A percentile compares a stretch with the other conserved stretches of the same genome.
Evolutionary conservation across 2,329 filamentous ascomycete genomes (phyloP).

Genomic region (Penicillium italicum): DNA sequence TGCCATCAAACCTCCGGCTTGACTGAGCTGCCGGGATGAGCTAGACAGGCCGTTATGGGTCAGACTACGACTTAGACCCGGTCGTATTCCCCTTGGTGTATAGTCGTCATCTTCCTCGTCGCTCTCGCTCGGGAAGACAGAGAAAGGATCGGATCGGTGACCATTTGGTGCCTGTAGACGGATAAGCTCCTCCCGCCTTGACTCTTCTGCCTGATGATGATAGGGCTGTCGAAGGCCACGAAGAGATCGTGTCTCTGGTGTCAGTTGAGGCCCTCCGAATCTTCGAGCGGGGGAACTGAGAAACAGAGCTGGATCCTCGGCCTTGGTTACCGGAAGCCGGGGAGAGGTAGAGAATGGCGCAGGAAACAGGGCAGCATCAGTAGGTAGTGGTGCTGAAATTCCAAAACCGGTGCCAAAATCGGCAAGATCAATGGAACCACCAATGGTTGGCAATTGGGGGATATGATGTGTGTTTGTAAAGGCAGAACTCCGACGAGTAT

Average conservation of each 20-base stretch:
- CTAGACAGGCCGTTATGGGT: slow-evolving; percentile 39
- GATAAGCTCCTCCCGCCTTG: slow-evolving; percentile 42
- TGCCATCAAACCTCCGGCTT: slow-evolving; percentile 31
- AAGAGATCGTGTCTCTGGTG: slow-evolving; percentile 27
- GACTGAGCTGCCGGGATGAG: slow-evolving; percentile 28
- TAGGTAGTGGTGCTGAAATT: slow-evolving; percentile 28
- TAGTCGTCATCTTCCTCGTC: slow-evolving; percentile 35
- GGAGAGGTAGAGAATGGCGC: slow-evolving; percentile 47
- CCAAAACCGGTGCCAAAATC: slow-evolving; percentile 32
- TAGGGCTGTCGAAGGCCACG: slow-evolving; percentile 43
- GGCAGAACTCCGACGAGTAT: slow-evolving; percentile 24
- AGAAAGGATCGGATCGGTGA: slow-evolving; percentile 29
- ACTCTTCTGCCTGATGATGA: slow-evolving; percentile 49
- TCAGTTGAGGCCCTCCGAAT: slow-evolving; percentile 41
- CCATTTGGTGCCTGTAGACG: slow-evolving; percentile 31
- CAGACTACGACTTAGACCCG: slow-evolving; percentile 39
- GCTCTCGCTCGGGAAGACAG: slow-evolving; percentile 28
- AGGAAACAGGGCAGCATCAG: slow-evolving; percentile 40
- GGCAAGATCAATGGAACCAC: slow-evolving; percentile 33
- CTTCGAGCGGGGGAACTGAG: slow-evolving; percentile 48
- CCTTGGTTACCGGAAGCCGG: slow-evolving; percentile 36
- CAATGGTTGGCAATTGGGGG: slow-evolving; percentile 37
- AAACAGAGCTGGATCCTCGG: slow-evolving; percentile 48
- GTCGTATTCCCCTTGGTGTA: slow-evolving; percentile 34
- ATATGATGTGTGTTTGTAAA: slow-evolving; percentile 27